phyloP scores from a whole-genome alignment of 2,329 filamentous ascomycete species.

The Scytalidium sp. region DNA sequence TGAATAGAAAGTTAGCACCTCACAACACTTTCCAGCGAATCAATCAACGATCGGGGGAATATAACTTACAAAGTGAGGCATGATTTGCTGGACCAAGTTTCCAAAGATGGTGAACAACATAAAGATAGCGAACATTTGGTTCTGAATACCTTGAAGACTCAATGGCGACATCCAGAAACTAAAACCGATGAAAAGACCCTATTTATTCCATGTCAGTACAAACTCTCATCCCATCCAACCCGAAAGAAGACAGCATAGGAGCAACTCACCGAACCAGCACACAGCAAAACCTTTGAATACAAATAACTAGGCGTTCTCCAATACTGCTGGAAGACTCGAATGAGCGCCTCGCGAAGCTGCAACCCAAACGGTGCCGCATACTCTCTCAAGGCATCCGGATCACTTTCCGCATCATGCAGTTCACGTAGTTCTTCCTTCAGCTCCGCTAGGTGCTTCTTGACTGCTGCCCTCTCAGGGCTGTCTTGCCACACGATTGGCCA shows the following conservation, averaged over 20 bases:
- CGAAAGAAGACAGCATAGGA: constrained; percentile 4
- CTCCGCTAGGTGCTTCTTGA: constrained; percentile 46
- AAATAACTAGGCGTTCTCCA: constrained; percentile 65
- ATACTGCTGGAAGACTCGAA: constrained; percentile 60
- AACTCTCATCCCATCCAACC: not conserved
- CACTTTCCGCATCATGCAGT: constrained; percentile 15
- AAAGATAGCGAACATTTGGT: constrained; percentile 72
- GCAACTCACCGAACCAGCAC: constrained; percentile 14
- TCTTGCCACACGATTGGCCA: constrained; percentile 60
- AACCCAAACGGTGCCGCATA: constrained; percentile 60
- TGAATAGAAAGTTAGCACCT: not conserved
- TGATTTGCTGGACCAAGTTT: constrained; percentile 73
- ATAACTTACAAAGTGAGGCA: constrained; percentile 58
- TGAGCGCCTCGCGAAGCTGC: constrained; percentile 53
- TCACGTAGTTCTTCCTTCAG: constrained; percentile 43
- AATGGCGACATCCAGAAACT: constrained; percentile 64
- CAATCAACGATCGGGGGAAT: not conserved
- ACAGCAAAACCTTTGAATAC: constrained; percentile 28
- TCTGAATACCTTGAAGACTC: constrained; percentile 63
- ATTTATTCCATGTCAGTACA: not conserved
- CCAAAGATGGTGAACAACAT: constrained; percentile 73
- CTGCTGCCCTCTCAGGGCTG: constrained; percentile 42
- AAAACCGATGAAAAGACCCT: constrained; percentile 64
- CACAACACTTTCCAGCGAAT: not conserved
- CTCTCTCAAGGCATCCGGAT: constrained; percentile 40